phyloP scores from a whole-genome alignment of 2,329 filamentous ascomycete genomes.

The Pestalotiopsis sp. region DNA sequence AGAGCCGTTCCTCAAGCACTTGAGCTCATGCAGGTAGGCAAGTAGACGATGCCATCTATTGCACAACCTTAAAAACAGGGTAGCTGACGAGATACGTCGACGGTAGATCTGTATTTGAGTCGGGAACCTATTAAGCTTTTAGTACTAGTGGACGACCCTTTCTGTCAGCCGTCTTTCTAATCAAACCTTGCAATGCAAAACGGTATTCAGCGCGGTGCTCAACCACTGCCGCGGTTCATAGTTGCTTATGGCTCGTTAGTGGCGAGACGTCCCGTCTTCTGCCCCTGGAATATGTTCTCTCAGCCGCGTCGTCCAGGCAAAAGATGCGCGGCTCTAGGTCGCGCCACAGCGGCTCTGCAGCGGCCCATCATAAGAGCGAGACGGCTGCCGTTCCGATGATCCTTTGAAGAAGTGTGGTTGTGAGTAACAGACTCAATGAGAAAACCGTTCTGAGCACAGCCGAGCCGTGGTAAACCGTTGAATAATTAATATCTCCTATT shows the following conservation, averaged over 20 bases:
- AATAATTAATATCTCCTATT: neutral
- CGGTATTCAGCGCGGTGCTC: neutral
- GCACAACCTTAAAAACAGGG: neutral
- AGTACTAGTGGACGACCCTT: neutral
- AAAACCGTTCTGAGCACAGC: neutral
- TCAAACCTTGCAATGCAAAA: neutral
- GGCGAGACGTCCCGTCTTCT: neutral
- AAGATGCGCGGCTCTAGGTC: neutral
- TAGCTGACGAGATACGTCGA: neutral
- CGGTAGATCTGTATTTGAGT: neutral
- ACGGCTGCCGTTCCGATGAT: neutral
- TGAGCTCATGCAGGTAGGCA: neutral
- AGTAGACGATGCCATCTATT: neutral
- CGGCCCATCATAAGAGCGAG: neutral
- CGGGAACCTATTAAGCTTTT: neutral
- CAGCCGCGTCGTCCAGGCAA: neutral
- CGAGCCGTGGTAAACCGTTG: neutral
- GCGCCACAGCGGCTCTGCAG: constrained; percentile 2
- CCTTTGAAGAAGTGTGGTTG: neutral
- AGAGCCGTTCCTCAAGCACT: neutral
- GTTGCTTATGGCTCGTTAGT: neutral
- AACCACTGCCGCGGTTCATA: neutral
- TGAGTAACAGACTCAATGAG: neutral
- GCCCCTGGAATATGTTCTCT: neutral
- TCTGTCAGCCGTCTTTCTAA: constrained; percentile 2